Conservation (phyloP, 306 rosid species). For the Malus domestica region ASM211411v1 NC_041801.1:4849501-4850000, state of each 20-base stretch:
- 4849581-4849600: constrained; percentile 86
- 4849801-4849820: constrained; percentile 12
- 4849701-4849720: constrained; percentile 53
- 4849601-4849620: constrained; percentile 80
- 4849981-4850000: constrained; percentile 83
- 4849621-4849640: constrained; percentile 70
- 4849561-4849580: constrained; percentile 87
- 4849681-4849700: constrained; percentile 57
- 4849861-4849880: constrained; percentile 2
- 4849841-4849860: neutral
- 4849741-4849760: constrained; percentile 93
- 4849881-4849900: constrained; percentile 24
- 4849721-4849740: constrained; percentile 97
- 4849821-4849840: neutral
- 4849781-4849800: constrained; percentile 17
- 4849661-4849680: constrained; percentile 68
- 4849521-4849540: constrained; percentile 43
- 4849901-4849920: constrained; percentile 97
- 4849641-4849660: constrained; percentile 60
- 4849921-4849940: constrained; percentile 97
- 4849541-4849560: constrained; percentile 75
- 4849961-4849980: constrained; percentile 68
- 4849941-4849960: constrained; percentile 91
- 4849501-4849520: constrained; percentile 65
- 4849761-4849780: constrained; percentile 59